Conservation (phyloP, 306 rosid species). For the Urtica urens region DNA sequence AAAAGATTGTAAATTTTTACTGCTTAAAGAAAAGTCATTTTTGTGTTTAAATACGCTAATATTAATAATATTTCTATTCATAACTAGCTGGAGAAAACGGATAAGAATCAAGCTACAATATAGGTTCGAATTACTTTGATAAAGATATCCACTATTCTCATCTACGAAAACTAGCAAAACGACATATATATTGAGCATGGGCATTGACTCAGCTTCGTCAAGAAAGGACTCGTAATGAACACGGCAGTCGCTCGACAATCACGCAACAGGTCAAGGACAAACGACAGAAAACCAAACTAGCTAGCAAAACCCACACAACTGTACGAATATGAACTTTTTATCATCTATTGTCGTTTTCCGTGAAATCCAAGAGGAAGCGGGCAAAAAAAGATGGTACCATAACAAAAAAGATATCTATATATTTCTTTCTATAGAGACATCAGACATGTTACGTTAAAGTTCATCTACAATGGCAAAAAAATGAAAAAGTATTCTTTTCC, state of each 20-base stretch:
- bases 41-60: too few species aligned
- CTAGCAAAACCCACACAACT: constrained; percentile 2
- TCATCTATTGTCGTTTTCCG: neutral
- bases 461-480: too few species aligned
- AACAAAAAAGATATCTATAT: neutral
- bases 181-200: neutral
- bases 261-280: neutral
- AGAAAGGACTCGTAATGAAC: neutral
- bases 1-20: too few species aligned
- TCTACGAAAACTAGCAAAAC: neutral
- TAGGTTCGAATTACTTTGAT: too few species aligned
- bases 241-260: constrained; percentile 4
- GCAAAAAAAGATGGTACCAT: neutral
- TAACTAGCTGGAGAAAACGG: too few species aligned
- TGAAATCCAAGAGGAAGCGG: neutral
- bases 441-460: too few species aligned
- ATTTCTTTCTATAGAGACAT: neutral
- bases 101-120: too few species aligned
- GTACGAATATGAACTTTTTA: constrained; percentile 4
- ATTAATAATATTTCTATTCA: too few species aligned
- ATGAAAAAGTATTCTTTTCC: too few species aligned
- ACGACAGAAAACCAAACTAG: neutral
- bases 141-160: neutral
- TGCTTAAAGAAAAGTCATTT: too few species aligned
- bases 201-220: neutral